These are phyloP conservation scores for Epichloe hybrida DNA, from an alignment of 2,329 filamentous ascomycete genomes.

Conservation along the genomic window DNA sequence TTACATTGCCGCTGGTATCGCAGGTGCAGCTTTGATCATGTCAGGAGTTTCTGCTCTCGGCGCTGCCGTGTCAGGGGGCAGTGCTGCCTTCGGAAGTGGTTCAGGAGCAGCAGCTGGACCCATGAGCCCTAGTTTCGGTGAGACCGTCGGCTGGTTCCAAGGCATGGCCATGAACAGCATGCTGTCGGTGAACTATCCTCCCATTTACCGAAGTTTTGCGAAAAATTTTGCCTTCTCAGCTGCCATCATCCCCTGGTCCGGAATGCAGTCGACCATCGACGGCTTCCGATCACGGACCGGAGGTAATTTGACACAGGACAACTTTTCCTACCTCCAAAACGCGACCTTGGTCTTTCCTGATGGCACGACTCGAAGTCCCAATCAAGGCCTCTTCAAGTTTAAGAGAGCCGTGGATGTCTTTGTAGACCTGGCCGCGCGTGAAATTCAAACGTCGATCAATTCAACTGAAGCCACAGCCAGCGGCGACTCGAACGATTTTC, in stretches of 20 bases:
- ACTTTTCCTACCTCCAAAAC: constrained; percentile 59
- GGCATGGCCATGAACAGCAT: constrained; percentile 92
- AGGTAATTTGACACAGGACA: constrained; percentile 74
- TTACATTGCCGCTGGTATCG: constrained; percentile 72
- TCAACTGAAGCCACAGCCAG: constrained; percentile 16
- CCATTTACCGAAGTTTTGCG: constrained; percentile 76
- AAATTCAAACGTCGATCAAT: constrained; percentile 33
- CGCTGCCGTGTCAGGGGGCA: constrained; percentile 35
- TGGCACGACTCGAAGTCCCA: constrained; percentile 33
- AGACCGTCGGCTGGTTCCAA: constrained; percentile 84
- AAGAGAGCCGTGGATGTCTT: constrained; percentile 42
- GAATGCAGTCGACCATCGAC: constrained; percentile 72
- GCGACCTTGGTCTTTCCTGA: constrained; percentile 60
- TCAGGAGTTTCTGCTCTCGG: constrained; percentile 58
- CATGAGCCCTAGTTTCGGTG: constrained; percentile 69
- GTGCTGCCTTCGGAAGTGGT: constrained; percentile 31
- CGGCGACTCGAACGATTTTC: constrained; percentile 19
- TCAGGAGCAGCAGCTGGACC: constrained; percentile 43
- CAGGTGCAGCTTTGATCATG: constrained; percentile 66
- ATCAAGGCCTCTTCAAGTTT: constrained; percentile 26
- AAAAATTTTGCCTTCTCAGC: constrained; percentile 91
- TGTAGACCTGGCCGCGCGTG: constrained; percentile 38
- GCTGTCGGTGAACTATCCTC: constrained; percentile 79
- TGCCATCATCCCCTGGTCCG: constrained; percentile 70
- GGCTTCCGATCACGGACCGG: constrained; percentile 67